These are phyloP conservation scores for Lavandula angustifolia DNA, from an alignment of 257 asterid species.

Conservation along the genomic window DNA sequence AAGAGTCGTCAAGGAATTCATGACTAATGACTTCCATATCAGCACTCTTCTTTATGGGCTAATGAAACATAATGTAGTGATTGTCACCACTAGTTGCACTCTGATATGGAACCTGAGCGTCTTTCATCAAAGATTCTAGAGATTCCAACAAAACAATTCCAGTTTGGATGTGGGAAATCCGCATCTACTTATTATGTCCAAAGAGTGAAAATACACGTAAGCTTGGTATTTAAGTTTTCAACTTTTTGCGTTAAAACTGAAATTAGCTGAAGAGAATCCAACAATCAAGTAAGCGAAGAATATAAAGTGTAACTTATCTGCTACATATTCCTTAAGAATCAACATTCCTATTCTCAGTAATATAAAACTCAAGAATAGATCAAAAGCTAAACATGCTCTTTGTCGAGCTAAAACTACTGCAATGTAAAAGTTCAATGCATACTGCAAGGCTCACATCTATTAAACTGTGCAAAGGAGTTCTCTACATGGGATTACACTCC, in stretches of 20 bases:
- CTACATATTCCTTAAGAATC: constrained; percentile 21
- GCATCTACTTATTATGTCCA: constrained; percentile 2
- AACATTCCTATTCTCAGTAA: constrained; percentile 16
- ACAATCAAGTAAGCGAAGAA: constrained; percentile 14
- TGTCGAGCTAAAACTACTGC: constrained; percentile 10
- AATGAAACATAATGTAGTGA: background rate
- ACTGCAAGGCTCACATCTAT: background rate
- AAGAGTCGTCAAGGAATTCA: constrained; percentile 1
- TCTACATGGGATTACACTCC: constrained; percentile 15
- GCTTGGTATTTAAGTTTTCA: background rate
- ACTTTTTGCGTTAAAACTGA: constrained; percentile 12
- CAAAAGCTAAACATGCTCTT: constrained; percentile 9
- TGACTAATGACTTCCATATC: constrained; percentile 21
- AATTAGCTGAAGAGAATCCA: constrained; percentile 17
- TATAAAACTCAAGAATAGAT: background rate
- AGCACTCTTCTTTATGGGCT: constrained; percentile 16
- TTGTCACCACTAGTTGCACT: constrained; percentile 16
- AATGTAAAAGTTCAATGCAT: constrained; percentile 8
- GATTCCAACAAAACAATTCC: constrained; percentile 3
- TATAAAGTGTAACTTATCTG: background rate
- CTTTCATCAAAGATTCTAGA: background rate
- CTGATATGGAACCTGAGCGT: constrained; percentile 16
- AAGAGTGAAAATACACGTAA: background rate
- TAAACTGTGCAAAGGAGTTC: constrained; percentile 13
- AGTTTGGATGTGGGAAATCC: constrained; percentile 10